Percentiles rank a stretch among this genome's conserved stretches.
phyloP scores from a whole-genome alignment of 371 early-diverging fungal genomes.

The Mucor sp. region DNA sequence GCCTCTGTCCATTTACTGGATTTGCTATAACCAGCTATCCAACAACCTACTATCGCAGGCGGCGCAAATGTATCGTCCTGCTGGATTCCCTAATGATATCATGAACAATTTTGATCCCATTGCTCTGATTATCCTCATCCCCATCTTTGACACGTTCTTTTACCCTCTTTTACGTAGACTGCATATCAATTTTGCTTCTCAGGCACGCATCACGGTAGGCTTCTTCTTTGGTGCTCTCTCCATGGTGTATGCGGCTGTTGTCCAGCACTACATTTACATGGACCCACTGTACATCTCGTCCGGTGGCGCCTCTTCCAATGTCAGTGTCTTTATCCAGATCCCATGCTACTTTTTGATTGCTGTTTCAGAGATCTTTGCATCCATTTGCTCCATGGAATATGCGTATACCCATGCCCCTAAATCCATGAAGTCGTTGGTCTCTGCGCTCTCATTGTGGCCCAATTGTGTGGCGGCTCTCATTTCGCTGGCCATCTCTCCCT shows the following conservation, averaged over 20 bases:
- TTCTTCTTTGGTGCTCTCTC: constrained; percentile 61
- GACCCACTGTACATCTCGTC: constrained; percentile 27
- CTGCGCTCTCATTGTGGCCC: constrained; percentile 66
- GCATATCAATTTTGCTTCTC: constrained; percentile 32
- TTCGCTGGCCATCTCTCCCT: constrained; percentile 62
- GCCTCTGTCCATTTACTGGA: constrained; percentile 75
- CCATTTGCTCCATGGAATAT: constrained; percentile 44
- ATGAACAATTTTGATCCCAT: constrained; percentile 74
- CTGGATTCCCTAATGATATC: constrained; percentile 53
- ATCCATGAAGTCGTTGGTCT: constrained; percentile 70
- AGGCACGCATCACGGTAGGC: constrained; percentile 53
- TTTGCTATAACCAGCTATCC: constrained; percentile 69
- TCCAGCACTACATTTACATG: constrained; percentile 69
- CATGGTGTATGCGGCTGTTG: constrained; percentile 68
- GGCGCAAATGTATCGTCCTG: constrained; percentile 59
- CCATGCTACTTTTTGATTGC: constrained; percentile 67
- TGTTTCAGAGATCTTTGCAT: constrained; percentile 66
- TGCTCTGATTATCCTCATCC: constrained; percentile 68
- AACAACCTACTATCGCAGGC: constrained; percentile 75
- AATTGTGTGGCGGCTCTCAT: constrained; percentile 68
- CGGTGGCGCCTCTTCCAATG: constrained; percentile 17
- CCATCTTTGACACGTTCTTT: constrained; percentile 63
- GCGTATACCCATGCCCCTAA: constrained; percentile 72
- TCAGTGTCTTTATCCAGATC: constrained; percentile 65
- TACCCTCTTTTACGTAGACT: constrained; percentile 64